A percentile compares a stretch with the other conserved stretches of the same genome.
Evolutionary conservation across 2,329 filamentous ascomycete species (phyloP).

Genomic region (Calonectria pseudoreteaudii): DNA sequence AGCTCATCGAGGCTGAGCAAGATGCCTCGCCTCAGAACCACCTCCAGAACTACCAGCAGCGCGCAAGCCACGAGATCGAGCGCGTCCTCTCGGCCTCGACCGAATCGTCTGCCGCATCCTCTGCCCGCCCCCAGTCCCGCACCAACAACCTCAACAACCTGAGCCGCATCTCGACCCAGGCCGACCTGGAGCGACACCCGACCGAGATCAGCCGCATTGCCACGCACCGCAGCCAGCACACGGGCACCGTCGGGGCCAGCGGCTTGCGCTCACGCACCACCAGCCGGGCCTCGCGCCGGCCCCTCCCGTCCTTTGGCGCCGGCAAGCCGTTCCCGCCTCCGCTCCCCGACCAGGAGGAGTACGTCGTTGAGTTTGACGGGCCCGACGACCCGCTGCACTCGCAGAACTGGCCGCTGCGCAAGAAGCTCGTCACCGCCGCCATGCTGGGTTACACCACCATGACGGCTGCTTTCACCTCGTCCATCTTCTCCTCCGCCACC

Average conservation of each 20-base stretch:
- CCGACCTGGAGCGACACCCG: constrained; percentile 76
- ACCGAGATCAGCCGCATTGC: constrained; percentile 79
- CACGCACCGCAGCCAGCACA: constrained; percentile 78
- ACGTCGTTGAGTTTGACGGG: constrained; percentile 88
- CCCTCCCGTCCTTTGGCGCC: constrained; percentile 76
- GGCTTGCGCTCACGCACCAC: constrained; percentile 49
- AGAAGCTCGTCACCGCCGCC: constrained; percentile 78
- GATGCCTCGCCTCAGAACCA: constrained; percentile 59
- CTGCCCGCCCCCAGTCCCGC: constrained; percentile 22
- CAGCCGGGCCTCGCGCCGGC: constrained; percentile 64
- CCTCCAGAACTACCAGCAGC: constrained; percentile 45
- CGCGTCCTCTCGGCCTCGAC: constrained; percentile 66
- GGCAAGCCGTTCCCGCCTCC: constrained; percentile 81
- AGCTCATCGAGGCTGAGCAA: constrained; percentile 65
- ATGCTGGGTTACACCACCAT: constrained; percentile 82
- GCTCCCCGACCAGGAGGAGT: constrained; percentile 78
- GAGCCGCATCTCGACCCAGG: constrained; percentile 72
- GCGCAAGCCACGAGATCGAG: constrained; percentile 67
- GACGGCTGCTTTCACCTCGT: constrained; percentile 78
- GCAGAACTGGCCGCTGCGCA: constrained; percentile 85
- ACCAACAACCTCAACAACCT: constrained; percentile 57
- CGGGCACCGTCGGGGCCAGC: constrained; percentile 73
- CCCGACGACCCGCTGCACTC: constrained; percentile 86
- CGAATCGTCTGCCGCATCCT: constrained; percentile 41
- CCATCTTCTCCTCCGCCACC: constrained; percentile 79